Percentiles rank a stretch among this genome's conserved stretches.
phyloP scores from a whole-genome alignment of 805 yeast genomes.

The Diddensiella santjacobensis region DNA sequence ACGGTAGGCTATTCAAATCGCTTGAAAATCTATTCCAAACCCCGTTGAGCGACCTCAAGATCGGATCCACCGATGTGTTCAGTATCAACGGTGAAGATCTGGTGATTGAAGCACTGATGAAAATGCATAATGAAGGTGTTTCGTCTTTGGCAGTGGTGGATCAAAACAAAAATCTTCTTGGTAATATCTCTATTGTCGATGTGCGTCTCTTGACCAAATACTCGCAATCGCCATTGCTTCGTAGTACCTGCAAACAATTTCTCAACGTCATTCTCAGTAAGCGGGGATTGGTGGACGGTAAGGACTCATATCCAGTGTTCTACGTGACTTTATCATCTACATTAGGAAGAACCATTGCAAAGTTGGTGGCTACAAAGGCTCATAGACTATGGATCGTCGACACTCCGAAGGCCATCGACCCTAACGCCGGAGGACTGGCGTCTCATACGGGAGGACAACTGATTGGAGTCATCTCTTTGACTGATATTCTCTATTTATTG shows the following conservation, averaged over 20 bases:
- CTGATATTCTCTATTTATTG: constrained; percentile 80
- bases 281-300: constrained; percentile 90
- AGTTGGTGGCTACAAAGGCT: constrained; percentile 89
- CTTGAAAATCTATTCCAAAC: constrained; percentile 71
- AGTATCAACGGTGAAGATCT: constrained; percentile 84
- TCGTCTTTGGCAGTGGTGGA: constrained; percentile 93
- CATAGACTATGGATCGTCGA: constrained; percentile 59
- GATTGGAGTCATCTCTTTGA: constrained; percentile 86
- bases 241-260: constrained; percentile 82
- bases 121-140: constrained; percentile 80
- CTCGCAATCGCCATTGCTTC: constrained; percentile 77
- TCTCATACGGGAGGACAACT: constrained; percentile 60
- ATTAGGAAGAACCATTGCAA: constrained; percentile 85
- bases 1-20: constrained; percentile 79
- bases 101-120: constrained; percentile 78
- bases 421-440: constrained; percentile 17
- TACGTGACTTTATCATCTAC: constrained; percentile 80
- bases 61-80: constrained; percentile 70
- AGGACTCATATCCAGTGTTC: constrained; percentile 95
- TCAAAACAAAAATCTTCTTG: constrained; percentile 66
- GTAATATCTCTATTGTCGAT: constrained; percentile 93
- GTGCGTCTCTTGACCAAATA: constrained; percentile 84
- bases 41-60: constrained; percentile 65
- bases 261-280: constrained; percentile 79
- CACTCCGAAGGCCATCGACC: constrained; percentile 11